Evolutionary conservation across 2,329 filamentous ascomycete species (phyloP), one percentile per base, ranked within the genome.

Genomic region (Beauveria brongniartii): DNA sequence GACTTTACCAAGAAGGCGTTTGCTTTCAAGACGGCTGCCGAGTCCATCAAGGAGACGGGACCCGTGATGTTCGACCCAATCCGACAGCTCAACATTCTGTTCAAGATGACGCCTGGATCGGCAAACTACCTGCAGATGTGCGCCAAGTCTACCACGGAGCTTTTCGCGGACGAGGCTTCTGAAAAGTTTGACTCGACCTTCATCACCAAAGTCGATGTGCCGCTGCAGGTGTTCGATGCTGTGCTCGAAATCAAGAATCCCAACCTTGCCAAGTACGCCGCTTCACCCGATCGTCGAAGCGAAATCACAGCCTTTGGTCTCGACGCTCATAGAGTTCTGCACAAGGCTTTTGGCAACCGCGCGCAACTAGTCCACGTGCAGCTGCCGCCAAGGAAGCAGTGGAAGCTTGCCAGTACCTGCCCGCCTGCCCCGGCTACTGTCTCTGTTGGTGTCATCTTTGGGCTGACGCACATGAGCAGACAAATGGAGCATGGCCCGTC

Each of bases 31-130:
- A 61, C 65, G 2, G 68, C 66, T 43, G 44, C 63, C 3, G 80
- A 77, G 62, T 65, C 69, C 28, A 69, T 76, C 63, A 73, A 74
- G 64, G 76, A 79, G 72, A 72, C 60, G 24, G 75, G 78, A 0
- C 92, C 94, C 1, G 80, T 92, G 34, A 77, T 97, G 54, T 96
- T 90, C 69, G 93, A 97, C 70, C 84, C 85, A 0, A 78, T 79
- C 26, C 82, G 89, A 64, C 83, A 86, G 34, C 77, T 95, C 60
- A 99, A 99, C 67, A 69, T 97, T 22, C 77, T 96, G 6, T 97
- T 88, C 77, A 97, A 96, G 73, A 96, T 97, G 89, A 89, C 86
- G 0, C 75, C 84, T 16, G 96, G 89, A 88, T 94, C 92, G 9
- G 95, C 92, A 66, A 77, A 77, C 26, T 73, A 88, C 61, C 79